Evolutionary conservation across 345 rosid genomes (phyloP).

Genomic region (Syzygium jambos): DNA sequence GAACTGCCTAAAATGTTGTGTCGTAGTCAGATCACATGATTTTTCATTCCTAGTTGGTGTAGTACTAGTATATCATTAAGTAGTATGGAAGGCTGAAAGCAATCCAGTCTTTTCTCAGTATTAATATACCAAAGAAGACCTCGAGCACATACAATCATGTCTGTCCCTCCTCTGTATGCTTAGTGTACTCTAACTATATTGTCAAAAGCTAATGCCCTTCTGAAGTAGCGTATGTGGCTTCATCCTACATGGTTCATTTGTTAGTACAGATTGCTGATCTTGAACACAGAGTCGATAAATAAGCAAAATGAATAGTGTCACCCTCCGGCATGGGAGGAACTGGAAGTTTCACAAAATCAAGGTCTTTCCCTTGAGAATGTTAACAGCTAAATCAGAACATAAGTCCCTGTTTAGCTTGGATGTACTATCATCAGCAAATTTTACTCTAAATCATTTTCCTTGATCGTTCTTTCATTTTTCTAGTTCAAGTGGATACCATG

Average conservation of each 20-base stretch:
- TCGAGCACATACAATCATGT: background rate
- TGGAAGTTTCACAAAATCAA: background rate
- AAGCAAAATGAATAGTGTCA: background rate
- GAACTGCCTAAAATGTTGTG: background rate
- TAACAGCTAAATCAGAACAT: background rate
- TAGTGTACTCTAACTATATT: background rate
- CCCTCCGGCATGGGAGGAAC: background rate
- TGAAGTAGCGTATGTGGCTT: background rate
- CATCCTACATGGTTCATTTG: background rate
- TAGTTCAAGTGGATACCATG: background rate
- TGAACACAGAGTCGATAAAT: background rate
- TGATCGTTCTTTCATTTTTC: background rate
- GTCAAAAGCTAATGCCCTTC: background rate
- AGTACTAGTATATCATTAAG: background rate
- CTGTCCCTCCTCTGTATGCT: background rate
- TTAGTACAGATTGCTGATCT: background rate
- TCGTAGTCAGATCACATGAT: background rate
- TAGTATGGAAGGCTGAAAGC: background rate
- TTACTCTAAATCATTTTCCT: background rate
- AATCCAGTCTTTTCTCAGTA: background rate
- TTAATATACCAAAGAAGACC: background rate
- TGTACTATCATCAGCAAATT: background rate
- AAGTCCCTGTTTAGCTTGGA: background rate
- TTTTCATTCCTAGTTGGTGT: background rate
- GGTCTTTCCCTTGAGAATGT: background rate